Evolutionary conservation across 2,329 filamentous ascomycete genomes (phyloP), one percentile per base, ranked within the genome.

Genomic region (Ramichloridium luteum): DNA sequence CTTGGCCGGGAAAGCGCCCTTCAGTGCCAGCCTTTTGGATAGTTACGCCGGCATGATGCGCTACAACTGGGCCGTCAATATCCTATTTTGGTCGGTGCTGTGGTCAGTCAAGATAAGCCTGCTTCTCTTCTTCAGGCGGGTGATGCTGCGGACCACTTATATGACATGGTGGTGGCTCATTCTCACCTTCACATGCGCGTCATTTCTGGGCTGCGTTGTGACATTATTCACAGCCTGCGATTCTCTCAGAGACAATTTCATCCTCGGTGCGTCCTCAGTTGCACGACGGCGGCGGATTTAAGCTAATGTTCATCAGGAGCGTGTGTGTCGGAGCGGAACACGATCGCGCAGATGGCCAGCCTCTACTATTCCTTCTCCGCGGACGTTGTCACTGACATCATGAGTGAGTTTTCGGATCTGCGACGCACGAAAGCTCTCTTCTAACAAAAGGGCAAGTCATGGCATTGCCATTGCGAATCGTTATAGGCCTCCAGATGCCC

Each of bases 51-150:
- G 29, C 10, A 36, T 36, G 34, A 36, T 36, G 34, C 29, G 17
- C 13, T 37, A 18, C 27, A 37, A 37, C 16, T 37, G 17, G 10
- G 31, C 35, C 3, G 31, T 37, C 14, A 37, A 31, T 3, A 6
- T 31, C 15, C 31, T 37, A 13, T 37, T 34, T 25, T 37, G 35
- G 35, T 25, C 31, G 2, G 31, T 34, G 6, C 31, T 34, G 9
- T 37, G 35, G 35, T 16, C 13, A 6, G 35, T 37, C 16, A 37
- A 37, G 23, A 20, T 37, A 9, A 37, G 35, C 28, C 20, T 37
- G 22, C 35, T 37, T 5, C 31, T 37, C 15, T 37, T 34, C 31
- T 37, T 37, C 27, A 15, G 35, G n/a, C 12, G 35, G 17, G 28
- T 37, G 16, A 31, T 34, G 14, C 16, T 27, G 6, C 31, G 32